Percentiles rank a stretch among this genome's conserved stretches.
phyloP scores from a whole-genome alignment of 2,329 filamentous ascomycete genomes.

The Cladophialophora chaetospira region DNA sequence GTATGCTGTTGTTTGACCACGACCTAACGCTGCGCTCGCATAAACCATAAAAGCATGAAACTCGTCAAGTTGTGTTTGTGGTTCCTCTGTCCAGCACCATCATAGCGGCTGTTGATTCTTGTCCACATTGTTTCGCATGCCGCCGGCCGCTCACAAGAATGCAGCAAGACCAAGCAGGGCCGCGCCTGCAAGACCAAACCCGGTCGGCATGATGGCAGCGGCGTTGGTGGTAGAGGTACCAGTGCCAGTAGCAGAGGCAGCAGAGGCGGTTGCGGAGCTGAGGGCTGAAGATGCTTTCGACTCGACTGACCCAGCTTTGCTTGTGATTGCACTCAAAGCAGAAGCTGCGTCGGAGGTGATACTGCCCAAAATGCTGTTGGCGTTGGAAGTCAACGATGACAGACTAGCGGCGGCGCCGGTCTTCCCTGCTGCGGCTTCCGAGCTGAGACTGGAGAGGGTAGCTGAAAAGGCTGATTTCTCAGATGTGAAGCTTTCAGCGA shows the following conservation, averaged over 20 bases:
- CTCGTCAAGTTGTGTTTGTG: not conserved
- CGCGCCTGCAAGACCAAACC: constrained; percentile 20
- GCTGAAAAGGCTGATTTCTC: constrained; percentile 16
- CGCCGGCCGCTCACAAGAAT: constrained; percentile 17
- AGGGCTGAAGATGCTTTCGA: constrained; percentile 15
- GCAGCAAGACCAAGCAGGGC: constrained; percentile 27
- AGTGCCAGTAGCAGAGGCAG: constrained; percentile 6
- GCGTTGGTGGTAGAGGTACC: constrained; percentile 14
- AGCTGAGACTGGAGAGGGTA: constrained; percentile 23
- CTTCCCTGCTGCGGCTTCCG: constrained; percentile 17
- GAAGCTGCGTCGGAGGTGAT: constrained; percentile 17
- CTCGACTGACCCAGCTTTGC: constrained; percentile 11
- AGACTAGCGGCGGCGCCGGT: constrained; percentile 20
- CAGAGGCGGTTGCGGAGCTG: constrained; percentile 8
- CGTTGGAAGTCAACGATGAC: constrained; percentile 19
- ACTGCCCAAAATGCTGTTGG: constrained; percentile 17
- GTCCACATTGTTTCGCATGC: not conserved
- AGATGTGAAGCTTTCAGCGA: constrained; percentile 19
- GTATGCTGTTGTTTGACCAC: too few relatives aligned
- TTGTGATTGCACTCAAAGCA: constrained; percentile 21
- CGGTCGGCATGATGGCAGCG: constrained; percentile 24
- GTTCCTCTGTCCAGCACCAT: not conserved
- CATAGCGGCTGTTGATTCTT: not conserved
- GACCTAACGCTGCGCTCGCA: too few relatives aligned
- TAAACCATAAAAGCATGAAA: too few relatives aligned